These are phyloP conservation scores for Boletus patriciae DNA, from an alignment of 768 basidiomycete genomes.

Conservation along the genomic window DNA sequence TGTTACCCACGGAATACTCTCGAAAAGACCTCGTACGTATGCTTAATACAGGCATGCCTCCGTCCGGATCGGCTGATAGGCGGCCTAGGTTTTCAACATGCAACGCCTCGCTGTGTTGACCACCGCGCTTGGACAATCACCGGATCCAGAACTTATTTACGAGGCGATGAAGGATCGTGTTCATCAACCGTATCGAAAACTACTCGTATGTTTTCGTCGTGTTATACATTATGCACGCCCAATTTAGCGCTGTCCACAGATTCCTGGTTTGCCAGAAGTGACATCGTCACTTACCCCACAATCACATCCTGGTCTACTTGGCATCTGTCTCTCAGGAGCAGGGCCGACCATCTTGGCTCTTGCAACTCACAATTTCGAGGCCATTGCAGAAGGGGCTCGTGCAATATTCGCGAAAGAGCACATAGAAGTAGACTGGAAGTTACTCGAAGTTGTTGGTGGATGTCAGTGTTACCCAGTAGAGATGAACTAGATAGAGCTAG, in stretches of 20 bases:
- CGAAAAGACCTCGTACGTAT: slow-evolving; percentile 79
- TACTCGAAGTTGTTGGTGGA: slow-evolving; percentile 66
- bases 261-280: slow-evolving; percentile 93
- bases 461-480: slow-evolving; percentile 24
- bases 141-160: slow-evolving; percentile 95
- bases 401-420: slow-evolving; percentile 67
- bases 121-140: slow-evolving; percentile 84
- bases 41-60: neutral
- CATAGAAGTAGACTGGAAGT: slow-evolving; percentile 88
- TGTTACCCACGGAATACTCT: slow-evolving; percentile 81
- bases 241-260: slow-evolving; percentile 46
- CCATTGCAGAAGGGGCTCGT: slow-evolving; percentile 80
- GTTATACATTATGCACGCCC: neutral
- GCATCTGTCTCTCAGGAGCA: slow-evolving; percentile 96
- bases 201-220: slow-evolving; percentile 55
- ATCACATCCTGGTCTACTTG: slow-evolving; percentile 91
- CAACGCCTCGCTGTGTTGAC: slow-evolving; percentile 96
- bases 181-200: slow-evolving; percentile 94
- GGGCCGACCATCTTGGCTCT: slow-evolving; percentile 97
- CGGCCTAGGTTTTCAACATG: slow-evolving; percentile 86
- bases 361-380: slow-evolving; percentile 80
- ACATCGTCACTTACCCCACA: slow-evolving; percentile 84
- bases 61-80: slow-evolving; percentile 1
- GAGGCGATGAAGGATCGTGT: slow-evolving; percentile 99
- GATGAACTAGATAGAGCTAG: slow-evolving; percentile 13